Evolutionary conservation across 495 filamentous ascomycete genomes (phyloP).

Genomic region (Glutinoglossum americanum): DNA sequence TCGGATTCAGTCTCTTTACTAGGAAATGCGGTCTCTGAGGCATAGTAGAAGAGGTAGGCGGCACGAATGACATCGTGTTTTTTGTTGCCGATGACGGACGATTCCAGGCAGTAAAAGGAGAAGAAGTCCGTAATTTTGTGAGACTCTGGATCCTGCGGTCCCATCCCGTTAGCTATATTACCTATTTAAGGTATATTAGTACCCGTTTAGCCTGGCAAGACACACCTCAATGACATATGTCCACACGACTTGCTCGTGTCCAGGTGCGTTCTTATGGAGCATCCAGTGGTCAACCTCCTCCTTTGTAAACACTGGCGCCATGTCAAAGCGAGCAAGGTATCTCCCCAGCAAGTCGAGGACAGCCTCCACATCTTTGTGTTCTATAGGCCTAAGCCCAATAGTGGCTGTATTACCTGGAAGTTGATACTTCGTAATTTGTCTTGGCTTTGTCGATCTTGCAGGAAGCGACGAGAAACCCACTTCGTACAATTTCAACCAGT

Average conservation of each 20-base stretch:
- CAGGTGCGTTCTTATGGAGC: slow-evolving; percentile 35
- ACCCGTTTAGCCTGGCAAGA: neutral
- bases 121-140: slow-evolving; percentile 88
- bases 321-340: slow-evolving; percentile 57
- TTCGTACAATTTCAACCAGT: slow-evolving; percentile 91
- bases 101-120: slow-evolving; percentile 90
- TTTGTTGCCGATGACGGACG: slow-evolving; percentile 58
- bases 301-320: slow-evolving; percentile 60
- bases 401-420: slow-evolving; percentile 51
- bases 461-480: slow-evolving; percentile 79
- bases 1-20: slow-evolving; percentile 17
- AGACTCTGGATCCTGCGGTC: slow-evolving; percentile 28
- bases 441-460: slow-evolving; percentile 51
- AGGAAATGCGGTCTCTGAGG: slow-evolving; percentile 56
- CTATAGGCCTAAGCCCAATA: slow-evolving; percentile 56
- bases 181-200: neutral
- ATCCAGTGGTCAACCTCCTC: slow-evolving; percentile 82
- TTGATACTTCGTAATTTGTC: slow-evolving; percentile 59
- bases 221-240: slow-evolving; percentile 69
- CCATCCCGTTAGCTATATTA: neutral
- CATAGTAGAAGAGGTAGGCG: slow-evolving; percentile 94
- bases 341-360: slow-evolving; percentile 54
- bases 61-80: slow-evolving; percentile 62
- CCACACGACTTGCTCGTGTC: slow-evolving; percentile 66
- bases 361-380: slow-evolving; percentile 55